phyloP scores from a whole-genome alignment of 768 basidiomycete genomes.

The Lactarius hatsudake region DNA sequence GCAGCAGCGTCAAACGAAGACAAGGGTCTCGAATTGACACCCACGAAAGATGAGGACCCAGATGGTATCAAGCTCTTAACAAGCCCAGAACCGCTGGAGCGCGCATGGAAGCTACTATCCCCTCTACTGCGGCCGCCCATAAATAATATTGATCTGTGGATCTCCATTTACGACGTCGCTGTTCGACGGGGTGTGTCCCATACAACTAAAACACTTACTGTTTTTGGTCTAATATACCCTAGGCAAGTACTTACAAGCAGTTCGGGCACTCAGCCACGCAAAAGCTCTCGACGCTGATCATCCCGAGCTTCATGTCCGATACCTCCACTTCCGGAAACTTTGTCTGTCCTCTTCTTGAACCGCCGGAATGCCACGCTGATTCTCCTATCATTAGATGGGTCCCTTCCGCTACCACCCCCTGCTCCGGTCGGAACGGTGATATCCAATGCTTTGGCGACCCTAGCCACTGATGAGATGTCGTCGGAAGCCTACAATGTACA shows the following conservation, averaged over 20 bases:
- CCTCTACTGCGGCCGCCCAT: conserved; percentile 56
- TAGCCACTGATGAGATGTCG: conserved; percentile 57
- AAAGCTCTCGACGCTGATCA: conserved; percentile 50
- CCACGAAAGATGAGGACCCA: conserved; percentile 77
- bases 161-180: conserved; percentile 75
- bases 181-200: conserved; percentile 68
- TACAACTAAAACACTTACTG: not conserved
- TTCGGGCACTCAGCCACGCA: conserved; percentile 61
- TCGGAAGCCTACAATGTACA: conserved; percentile 71
- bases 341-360: conserved; percentile 38
- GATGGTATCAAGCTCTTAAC: conserved; percentile 71
- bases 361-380: conserved; percentile 7
- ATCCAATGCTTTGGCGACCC: conserved; percentile 42
- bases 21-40: conserved; percentile 59
- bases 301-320: conserved; percentile 69
- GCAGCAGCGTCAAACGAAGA: conserved; percentile 52
- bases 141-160: conserved; percentile 66
- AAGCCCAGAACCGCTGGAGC: conserved; percentile 64
- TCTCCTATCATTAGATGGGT: conserved; percentile 39
- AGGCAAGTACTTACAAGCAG: conserved; percentile 83
- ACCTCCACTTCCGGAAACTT: conserved; percentile 58
- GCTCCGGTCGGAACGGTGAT: conserved; percentile 51
- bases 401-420: conserved; percentile 43
- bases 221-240: conserved; percentile 14
- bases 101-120: conserved; percentile 66